A percentile compares a stretch with the other conserved stretches of the same genome.
phyloP scores from a whole-genome alignment of 352 stramenopile species.

The Lagenidium giganteum region DNA sequence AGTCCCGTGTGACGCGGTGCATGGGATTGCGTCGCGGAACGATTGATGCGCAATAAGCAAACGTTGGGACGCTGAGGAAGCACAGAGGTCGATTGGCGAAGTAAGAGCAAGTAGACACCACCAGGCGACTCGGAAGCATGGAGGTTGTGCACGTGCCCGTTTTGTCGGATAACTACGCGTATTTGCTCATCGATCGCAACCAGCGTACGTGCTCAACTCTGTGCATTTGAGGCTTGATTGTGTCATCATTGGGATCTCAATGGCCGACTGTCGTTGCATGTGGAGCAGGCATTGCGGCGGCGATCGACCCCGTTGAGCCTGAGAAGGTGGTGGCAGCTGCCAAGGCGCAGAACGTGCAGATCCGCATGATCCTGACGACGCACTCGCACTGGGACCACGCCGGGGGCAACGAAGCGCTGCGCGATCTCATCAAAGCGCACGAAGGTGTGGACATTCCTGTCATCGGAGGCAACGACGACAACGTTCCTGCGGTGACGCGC shows the following conservation, averaged over 20 bases:
- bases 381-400: constrained; percentile 91
- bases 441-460: constrained; percentile 47
- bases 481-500: constrained; percentile 46
- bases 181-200: constrained; percentile 72
- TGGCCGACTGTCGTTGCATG: too few species aligned
- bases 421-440: constrained; percentile 29
- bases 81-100: too few species aligned
- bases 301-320: constrained; percentile 86
- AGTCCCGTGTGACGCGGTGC: too few species aligned
- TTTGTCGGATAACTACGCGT: constrained; percentile 91
- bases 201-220: constrained; percentile 33
- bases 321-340: constrained; percentile 68
- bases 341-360: constrained; percentile 43
- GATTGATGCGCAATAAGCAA: too few species aligned
- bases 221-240: too few species aligned
- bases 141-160: constrained; percentile 79
- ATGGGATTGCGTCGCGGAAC: too few species aligned
- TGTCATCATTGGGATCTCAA: too few species aligned
- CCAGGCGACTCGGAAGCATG: too few species aligned
- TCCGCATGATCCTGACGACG: constrained; percentile 88
- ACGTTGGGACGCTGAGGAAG: too few species aligned
- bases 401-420: constrained; percentile 80
- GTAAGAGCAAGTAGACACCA: too few species aligned
- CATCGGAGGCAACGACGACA: constrained; percentile 64
- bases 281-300: constrained; percentile 54